These are phyloP conservation scores for Dictyostelium brefeldianum DNA, from an alignment of 78 protist genomes.

Conservation along the genomic window DNA sequence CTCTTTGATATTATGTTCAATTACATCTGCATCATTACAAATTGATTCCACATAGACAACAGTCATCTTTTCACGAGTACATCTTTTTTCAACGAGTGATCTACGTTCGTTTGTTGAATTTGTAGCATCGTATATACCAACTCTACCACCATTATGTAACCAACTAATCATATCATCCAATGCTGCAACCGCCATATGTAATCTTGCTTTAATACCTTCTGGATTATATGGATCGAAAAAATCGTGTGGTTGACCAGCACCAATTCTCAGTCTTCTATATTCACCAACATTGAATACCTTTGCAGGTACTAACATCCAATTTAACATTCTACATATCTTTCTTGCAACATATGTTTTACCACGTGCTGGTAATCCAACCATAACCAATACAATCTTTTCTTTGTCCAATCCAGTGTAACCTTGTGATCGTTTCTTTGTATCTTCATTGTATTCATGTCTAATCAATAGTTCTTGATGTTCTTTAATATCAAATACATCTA, in stretches of 20 bases:
- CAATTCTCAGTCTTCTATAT: conserved; percentile 77
- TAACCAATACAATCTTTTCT: conserved; percentile 85
- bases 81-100: conserved; percentile 42
- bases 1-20: conserved; percentile 80
- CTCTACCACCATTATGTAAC: conserved; percentile 82
- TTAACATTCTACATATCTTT: conserved; percentile 87
- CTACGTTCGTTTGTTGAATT: conserved; percentile 86
- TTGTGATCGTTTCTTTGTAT: conserved; percentile 49
- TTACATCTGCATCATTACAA: conserved; percentile 64
- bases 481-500: neutral
- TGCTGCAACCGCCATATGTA: conserved; percentile 86
- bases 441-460: conserved; percentile 57
- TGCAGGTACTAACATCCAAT: conserved; percentile 86
- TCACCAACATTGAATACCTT: conserved; percentile 87
- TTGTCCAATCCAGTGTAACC: conserved; percentile 78
- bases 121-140: conserved; percentile 93
- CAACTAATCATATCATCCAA: conserved; percentile 85
- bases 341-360: conserved; percentile 91
- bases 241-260: conserved; percentile 88
- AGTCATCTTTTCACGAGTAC: conserved; percentile 58
- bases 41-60: conserved; percentile 62
- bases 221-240: conserved; percentile 90
- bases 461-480: conserved; percentile 65
- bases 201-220: conserved; percentile 85
- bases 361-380: conserved; percentile 95